These are phyloP conservation scores for Coelastrella sp. DNA, from an alignment of 139 green algal species.

Conservation along the genomic window DNA sequence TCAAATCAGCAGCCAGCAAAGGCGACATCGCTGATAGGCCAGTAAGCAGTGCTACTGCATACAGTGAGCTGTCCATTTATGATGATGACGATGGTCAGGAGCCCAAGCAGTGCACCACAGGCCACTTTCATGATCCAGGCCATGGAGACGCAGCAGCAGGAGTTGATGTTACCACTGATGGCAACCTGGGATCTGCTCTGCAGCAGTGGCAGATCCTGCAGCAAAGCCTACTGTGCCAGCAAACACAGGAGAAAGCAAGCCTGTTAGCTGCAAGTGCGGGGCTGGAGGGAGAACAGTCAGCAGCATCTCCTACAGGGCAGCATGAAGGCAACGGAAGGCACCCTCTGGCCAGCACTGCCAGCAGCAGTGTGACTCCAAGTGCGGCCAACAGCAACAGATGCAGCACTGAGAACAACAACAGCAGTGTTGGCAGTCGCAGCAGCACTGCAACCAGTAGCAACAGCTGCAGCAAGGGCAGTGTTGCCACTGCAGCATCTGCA, in stretches of 20 bases:
- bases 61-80: slow-evolving; percentile 16
- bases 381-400: neutral
- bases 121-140: too few species aligned
- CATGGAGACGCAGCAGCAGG: neutral
- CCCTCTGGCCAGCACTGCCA: neutral
- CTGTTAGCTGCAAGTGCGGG: neutral
- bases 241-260: neutral
- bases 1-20: too few species aligned
- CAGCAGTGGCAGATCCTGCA: neutral
- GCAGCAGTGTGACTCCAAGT: neutral
- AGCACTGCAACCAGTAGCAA: neutral
- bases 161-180: neutral
- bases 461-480: neutral
- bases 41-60: neutral
- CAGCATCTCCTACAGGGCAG: neutral
- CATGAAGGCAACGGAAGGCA: neutral
- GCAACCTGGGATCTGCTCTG: neutral
- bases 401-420: neutral
- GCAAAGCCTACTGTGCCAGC: neutral
- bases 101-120: too few species aligned
- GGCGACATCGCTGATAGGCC: neutral
- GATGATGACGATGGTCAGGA: neutral
- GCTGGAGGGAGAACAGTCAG: neutral
- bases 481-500: neutral
- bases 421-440: neutral